phyloP scores from a whole-genome alignment of 2,329 filamentous ascomycete species.

The Gliomastix tumulicola region DNA sequence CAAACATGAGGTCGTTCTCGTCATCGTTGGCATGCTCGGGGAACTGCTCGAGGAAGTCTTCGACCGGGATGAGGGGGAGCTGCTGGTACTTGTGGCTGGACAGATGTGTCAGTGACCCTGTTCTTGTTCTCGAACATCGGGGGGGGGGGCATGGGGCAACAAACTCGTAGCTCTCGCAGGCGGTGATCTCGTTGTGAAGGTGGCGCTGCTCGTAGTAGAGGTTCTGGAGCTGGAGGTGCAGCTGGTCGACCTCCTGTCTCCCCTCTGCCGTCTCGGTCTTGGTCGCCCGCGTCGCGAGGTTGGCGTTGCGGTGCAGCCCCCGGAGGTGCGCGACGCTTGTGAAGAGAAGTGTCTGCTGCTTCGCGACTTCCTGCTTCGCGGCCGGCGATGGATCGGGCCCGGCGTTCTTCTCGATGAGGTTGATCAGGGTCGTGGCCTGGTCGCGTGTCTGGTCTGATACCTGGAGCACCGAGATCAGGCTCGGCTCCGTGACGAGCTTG shows the following conservation, averaged over 20 bases:
- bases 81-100: constrained; percentile 77
- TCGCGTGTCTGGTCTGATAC: constrained; percentile 67
- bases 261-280: constrained; percentile 82
- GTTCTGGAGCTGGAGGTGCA: constrained; percentile 92
- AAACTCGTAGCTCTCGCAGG: constrained; percentile 87
- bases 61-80: constrained; percentile 74
- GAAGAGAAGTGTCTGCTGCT: constrained; percentile 73
- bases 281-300: constrained; percentile 75
- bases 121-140: not conserved
- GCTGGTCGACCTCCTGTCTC: constrained; percentile 80
- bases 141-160: constrained; percentile 22
- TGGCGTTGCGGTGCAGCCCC: constrained; percentile 74
- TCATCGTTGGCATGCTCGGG: constrained; percentile 67
- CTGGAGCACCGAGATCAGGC: constrained; percentile 61
- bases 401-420: constrained; percentile 38
- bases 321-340: constrained; percentile 75
- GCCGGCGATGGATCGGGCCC: constrained; percentile 20
- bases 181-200: constrained; percentile 79
- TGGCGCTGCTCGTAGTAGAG: constrained; percentile 94
- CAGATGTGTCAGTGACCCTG: constrained; percentile 4
- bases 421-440: constrained; percentile 62
- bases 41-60: constrained; percentile 71
- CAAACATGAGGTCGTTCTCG: constrained; percentile 79
- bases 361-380: constrained; percentile 50
- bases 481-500: constrained; percentile 30